phyloP scores from a whole-genome alignment of 352 stramenopile species.

The Pythium apleroticum region DNA sequence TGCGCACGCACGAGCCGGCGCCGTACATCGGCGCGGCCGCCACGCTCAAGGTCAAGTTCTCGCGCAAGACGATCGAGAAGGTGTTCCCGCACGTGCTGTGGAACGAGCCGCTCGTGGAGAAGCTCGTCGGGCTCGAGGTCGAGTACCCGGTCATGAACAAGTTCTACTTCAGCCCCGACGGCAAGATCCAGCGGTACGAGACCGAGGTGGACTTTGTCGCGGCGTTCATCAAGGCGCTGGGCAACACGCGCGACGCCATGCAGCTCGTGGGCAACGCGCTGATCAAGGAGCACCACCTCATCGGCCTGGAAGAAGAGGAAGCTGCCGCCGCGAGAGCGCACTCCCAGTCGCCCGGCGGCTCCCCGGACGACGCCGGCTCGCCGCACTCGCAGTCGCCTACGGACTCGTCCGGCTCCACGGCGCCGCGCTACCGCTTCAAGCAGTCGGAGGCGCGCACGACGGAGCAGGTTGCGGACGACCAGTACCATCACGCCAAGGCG shows the following conservation, averaged over 20 bases:
- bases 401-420: neutral
- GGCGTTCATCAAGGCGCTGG: conserved; percentile 24
- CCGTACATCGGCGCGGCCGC: conserved; percentile 17
- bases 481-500: neutral
- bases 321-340: neutral
- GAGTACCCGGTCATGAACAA: conserved; percentile 25
- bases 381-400: conserved; percentile 8
- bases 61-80: conserved; percentile 28
- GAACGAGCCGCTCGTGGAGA: conserved; percentile 38
- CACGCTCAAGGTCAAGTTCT: conserved; percentile 20
- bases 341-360: conserved; percentile 12
- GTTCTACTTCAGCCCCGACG: conserved; percentile 32
- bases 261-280: conserved; percentile 19
- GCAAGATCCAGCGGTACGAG: conserved; percentile 28
- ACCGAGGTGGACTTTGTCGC: conserved; percentile 29
- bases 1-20: conserved; percentile 19
- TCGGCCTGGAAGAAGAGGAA: conserved; percentile 10
- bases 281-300: conserved; percentile 20
- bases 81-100: conserved; percentile 39
- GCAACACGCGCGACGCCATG: conserved; percentile 20
- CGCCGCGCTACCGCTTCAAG: conserved; percentile 3
- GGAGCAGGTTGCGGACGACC: conserved; percentile 6
- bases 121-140: conserved; percentile 38
- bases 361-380: conserved; percentile 2
- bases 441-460: conserved; percentile 6